A percentile compares a stretch with the other conserved stretches of the same genome.
Evolutionary conservation across 208 protist genomes (phyloP).

Genomic region (Herpetomonas muscarum): DNA sequence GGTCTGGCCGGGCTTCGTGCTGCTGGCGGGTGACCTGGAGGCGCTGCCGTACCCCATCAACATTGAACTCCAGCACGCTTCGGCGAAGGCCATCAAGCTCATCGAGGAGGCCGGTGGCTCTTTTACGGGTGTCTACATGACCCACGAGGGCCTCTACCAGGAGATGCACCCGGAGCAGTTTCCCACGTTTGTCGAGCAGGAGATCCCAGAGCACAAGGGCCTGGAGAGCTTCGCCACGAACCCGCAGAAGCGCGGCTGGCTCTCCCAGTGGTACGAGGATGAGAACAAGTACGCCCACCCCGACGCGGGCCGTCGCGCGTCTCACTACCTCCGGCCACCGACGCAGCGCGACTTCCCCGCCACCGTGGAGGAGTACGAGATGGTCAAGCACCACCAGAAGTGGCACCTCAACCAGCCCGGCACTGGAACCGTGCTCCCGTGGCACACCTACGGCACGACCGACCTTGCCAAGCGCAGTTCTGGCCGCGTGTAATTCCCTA

Average conservation of each 20-base stretch:
- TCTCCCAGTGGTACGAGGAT: conserved; percentile 86
- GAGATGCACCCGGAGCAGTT: conserved; percentile 86
- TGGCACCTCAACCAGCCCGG: conserved; percentile 89
- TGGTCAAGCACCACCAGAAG: conserved; percentile 91
- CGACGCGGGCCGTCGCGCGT: conserved; percentile 58
- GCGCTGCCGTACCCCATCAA: conserved; percentile 76
- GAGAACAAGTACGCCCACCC: conserved; percentile 86
- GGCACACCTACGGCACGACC: conserved; percentile 73
- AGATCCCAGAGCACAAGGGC: conserved; percentile 75
- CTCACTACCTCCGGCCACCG: conserved; percentile 81
- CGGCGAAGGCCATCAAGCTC: conserved; percentile 68
- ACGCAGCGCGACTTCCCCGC: conserved; percentile 81
- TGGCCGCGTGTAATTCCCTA: conserved; percentile 28
- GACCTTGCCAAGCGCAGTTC: conserved; percentile 54
- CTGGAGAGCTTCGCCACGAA: conserved; percentile 73
- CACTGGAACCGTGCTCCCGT: conserved; percentile 83
- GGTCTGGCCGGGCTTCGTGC: conserved; percentile 85
- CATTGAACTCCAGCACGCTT: conserved; percentile 88
- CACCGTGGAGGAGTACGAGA: conserved; percentile 83
- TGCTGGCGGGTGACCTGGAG: conserved; percentile 62
- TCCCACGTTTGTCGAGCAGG: conserved; percentile 75
- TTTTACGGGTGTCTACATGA: conserved; percentile 88
- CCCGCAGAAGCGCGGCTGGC: conserved; percentile 75
- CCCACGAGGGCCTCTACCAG: conserved; percentile 86
- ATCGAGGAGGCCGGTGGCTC: conserved; percentile 85